Evolutionary conservation across 345 rosid genomes (phyloP), one percentile per base, ranked within the genome.

Genomic region (Moricandia arvensis): DNA sequence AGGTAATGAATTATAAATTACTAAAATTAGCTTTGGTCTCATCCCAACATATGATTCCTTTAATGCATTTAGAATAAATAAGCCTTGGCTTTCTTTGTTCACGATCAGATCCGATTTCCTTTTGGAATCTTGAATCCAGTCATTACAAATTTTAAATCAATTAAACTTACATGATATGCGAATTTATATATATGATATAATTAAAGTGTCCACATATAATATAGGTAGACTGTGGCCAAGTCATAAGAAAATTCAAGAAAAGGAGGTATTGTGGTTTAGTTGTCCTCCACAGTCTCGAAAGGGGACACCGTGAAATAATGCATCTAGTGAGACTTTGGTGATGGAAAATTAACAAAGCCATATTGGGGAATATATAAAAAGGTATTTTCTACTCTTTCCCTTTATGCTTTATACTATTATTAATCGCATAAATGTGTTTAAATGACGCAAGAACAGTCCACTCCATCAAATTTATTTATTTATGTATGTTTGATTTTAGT

Each of bases 281-380:
- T 77, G 76, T 77, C 55, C 54, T 77, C 62, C 80, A 77, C 67
- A 33, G 76, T 63, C 21, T 63, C 65, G 9, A 43, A 70, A 1
- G 15, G 26, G 70, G 38, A 30, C 80, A 63, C 45, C 41, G 58
- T 70, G 13, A 54, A 51, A 57, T 68, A 69, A 35, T 69, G 64
- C 72, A 65, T 45, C 18, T 77, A 65, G 63, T 77, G 76, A 58
- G 43, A 71, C 26, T 70, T 71, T 51, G 67, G 72, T 71, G 80
- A 72, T 65, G 34, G 68, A 71, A 65, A 77, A 45, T 64, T 33
- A 77, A 65, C 33, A 51, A 51, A 71, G 43, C 55, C 68, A 34
- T 47, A 58, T 65, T 47, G 13, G 59, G 61, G 68, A 33, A 47
- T 45, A 33, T 47, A 43, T 68, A 8, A 26, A 77, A 71, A 59